Evolutionary conservation across 2,329 filamentous ascomycete species (phyloP).

Genomic region (Fusarium brevicatenulatum): DNA sequence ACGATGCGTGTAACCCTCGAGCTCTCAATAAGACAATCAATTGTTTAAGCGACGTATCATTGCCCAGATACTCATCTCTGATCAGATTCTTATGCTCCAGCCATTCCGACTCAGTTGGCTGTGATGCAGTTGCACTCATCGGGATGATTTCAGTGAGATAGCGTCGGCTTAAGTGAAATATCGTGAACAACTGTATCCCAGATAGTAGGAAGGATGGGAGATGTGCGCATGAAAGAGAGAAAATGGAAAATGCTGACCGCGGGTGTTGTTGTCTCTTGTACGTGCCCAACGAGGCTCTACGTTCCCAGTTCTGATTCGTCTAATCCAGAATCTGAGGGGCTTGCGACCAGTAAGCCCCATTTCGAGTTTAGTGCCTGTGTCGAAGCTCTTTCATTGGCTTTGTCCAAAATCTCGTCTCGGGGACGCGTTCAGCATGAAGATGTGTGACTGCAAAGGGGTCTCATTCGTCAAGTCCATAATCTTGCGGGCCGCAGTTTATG

Average conservation of each 20-base stretch:
- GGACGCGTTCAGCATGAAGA: rapidly evolving
- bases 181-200: rapidly evolving
- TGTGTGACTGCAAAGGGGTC: rapidly evolving
- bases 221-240: too few species aligned
- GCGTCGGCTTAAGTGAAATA: rapidly evolving
- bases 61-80: not conserved
- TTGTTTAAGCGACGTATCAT: rapidly evolving
- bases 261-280: not conserved
- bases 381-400: rapidly evolving
- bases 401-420: rapidly evolving
- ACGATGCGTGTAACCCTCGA: rapidly evolving
- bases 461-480: not conserved
- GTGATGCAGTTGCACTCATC: rapidly evolving
- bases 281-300: not conserved
- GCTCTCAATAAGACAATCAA: too few species aligned
- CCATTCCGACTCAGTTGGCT: rapidly evolving
- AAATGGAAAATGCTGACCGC: rapidly evolving
- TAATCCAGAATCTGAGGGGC: not conserved
- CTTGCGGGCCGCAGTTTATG: rapidly evolving
- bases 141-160: rapidly evolving
- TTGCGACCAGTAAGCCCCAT: not conserved
- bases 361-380: rapidly evolving
- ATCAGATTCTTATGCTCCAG: not conserved
- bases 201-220: not conserved
- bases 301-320: not conserved